Evolutionary conservation across 2,329 filamentous ascomycete genomes (phyloP).

Genomic region (Zymoseptoria tritici): DNA sequence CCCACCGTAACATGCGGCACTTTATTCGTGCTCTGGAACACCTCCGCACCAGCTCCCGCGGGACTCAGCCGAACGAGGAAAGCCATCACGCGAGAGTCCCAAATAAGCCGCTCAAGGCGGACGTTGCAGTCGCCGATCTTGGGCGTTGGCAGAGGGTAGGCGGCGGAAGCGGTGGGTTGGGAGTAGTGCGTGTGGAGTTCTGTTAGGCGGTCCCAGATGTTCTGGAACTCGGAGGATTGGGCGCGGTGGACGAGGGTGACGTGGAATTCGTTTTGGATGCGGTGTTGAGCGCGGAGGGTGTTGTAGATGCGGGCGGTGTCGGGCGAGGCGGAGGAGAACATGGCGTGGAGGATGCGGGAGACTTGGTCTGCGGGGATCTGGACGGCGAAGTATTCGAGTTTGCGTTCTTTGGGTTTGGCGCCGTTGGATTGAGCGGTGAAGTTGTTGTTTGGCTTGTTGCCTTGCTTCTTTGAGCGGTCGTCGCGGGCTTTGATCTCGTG

Average conservation of each 20-base stretch:
- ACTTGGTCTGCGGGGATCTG: conserved; percentile 47
- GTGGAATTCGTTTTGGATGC: conserved; percentile 81
- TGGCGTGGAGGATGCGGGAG: conserved; percentile 54
- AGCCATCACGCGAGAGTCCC: conserved; percentile 81
- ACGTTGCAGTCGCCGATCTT: conserved; percentile 58
- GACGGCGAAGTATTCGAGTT: conserved; percentile 60
- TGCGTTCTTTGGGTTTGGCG: conserved; percentile 42
- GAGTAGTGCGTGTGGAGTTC: conserved; percentile 45
- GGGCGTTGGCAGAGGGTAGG: conserved; percentile 37
- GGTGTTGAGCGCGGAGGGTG: conserved; percentile 62
- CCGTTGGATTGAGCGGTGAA: conserved; percentile 27
- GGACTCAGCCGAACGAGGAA: conserved; percentile 66
- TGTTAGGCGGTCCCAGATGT: conserved; percentile 68
- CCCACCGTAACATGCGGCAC: conserved; percentile 86
- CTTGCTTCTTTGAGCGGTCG: conserved; percentile 33
- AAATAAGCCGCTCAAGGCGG: conserved; percentile 63
- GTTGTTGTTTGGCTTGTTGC: conserved; percentile 28
- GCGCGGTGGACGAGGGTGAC: conserved; percentile 87
- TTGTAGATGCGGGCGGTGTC: conserved; percentile 62
- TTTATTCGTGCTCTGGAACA: conserved; percentile 60
- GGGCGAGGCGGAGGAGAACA: conserved; percentile 55
- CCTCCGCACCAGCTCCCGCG: conserved; percentile 42
- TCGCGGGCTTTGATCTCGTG: conserved; percentile 60
- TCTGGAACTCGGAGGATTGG: conserved; percentile 50
- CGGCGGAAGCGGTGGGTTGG: conserved; percentile 29